phyloP scores from a whole-genome alignment of 177 flowering plant genomes.

The Telopea speciosissima region DNA sequence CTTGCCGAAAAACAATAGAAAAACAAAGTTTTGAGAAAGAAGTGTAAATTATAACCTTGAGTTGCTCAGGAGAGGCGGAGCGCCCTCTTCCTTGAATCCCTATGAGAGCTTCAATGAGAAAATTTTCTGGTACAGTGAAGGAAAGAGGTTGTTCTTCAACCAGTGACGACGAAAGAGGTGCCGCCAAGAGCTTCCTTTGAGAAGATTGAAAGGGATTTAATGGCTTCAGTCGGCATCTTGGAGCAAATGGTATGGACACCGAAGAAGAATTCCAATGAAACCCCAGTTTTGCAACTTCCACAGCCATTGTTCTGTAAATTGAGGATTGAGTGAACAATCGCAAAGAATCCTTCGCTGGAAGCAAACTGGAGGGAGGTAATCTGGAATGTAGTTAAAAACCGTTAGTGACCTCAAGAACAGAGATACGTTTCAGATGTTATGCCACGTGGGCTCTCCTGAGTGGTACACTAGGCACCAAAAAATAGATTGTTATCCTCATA shows the following conservation, averaged over 20 bases:
- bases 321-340: background rate
- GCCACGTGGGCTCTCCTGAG: constrained; percentile 1
- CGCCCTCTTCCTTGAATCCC: constrained; percentile 97
- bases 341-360: background rate
- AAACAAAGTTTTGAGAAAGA: background rate
- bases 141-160: constrained; percentile 30
- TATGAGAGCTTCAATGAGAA: constrained; percentile 58
- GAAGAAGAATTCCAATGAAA: constrained; percentile 18
- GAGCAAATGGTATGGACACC: constrained; percentile 8
- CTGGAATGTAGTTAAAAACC: background rate
- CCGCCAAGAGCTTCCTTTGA: background rate
- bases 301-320: constrained; percentile 23
- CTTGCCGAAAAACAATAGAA: too few relatives aligned
- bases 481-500: too few relatives aligned
- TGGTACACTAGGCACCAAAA: too few relatives aligned
- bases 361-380: background rate
- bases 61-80: constrained; percentile 67
- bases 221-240: constrained; percentile 1
- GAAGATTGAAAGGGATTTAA: background rate
- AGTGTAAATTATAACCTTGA: constrained; percentile 28
- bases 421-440: background rate
- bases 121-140: constrained; percentile 54
- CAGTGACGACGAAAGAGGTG: constrained; percentile 25
- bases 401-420: background rate
- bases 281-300: constrained; percentile 24